These are phyloP conservation scores for Blastobotrys buckinghamii DNA, from an alignment of 1,139 yeast species.

Conservation along the genomic window DNA sequence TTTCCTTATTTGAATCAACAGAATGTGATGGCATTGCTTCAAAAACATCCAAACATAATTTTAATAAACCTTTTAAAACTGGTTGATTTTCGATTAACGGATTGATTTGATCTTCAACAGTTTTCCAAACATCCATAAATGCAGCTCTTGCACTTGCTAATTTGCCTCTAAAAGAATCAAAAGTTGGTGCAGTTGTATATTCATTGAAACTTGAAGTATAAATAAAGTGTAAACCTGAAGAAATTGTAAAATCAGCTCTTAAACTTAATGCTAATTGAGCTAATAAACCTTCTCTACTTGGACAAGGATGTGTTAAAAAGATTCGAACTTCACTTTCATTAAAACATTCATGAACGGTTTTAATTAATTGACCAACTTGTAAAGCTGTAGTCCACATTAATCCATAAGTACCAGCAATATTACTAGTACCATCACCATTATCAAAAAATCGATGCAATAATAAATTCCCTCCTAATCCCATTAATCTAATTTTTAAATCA, in stretches of 20 bases:
- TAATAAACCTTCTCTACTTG: constrained; percentile 56
- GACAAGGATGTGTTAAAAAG: constrained; percentile 65
- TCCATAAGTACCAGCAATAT: constrained; percentile 64
- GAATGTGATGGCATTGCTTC: constrained; percentile 57
- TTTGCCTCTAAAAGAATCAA: constrained; percentile 51
- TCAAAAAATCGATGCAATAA: constrained; percentile 66
- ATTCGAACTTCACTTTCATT: constrained; percentile 48
- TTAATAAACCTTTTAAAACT: constrained; percentile 37
- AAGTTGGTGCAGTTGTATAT: constrained; percentile 55
- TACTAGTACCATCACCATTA: constrained; percentile 46
- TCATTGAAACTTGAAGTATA: constrained; percentile 71
- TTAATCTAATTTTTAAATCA: constrained; percentile 46
- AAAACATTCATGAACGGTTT: constrained; percentile 40
- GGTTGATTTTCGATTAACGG: constrained; percentile 34
- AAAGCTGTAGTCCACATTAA: constrained; percentile 69
- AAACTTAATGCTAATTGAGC: constrained; percentile 63
- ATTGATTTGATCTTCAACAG: constrained; percentile 49
- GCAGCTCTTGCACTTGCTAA: constrained; percentile 53
- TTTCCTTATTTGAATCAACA: constrained; percentile 28
- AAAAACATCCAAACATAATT: constrained; percentile 54
- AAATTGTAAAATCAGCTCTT: constrained; percentile 65
- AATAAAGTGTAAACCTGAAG: constrained; percentile 67
- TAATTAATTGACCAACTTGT: constrained; percentile 60
- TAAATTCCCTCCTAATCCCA: constrained; percentile 70
- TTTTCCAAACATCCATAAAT: constrained; percentile 59